Evolutionary conservation across 169 alveolate genomes (phyloP), one percentile per base, ranked within the genome.

Genomic region (Eimeria acervulina): DNA sequence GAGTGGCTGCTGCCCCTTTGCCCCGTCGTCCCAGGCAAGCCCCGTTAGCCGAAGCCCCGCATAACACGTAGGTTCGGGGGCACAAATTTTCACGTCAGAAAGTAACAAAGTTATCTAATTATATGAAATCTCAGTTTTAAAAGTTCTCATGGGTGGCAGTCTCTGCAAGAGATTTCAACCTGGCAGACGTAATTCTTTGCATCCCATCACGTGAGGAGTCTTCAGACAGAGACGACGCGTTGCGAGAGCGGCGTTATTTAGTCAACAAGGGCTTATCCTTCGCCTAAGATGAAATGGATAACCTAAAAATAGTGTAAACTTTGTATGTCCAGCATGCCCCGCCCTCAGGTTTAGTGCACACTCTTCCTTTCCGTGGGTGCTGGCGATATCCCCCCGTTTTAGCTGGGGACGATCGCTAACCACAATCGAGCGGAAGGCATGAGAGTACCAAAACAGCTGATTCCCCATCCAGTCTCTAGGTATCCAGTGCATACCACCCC

Each of bases 11-110:
- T 51, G 84, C 55, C 92, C 76, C 92, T 33, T 47, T 84, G 51
- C 47, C 92, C 61, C 92, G 92, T 84, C 78, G 92, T 84, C 92
- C 76, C 78, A 74, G 55, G 47, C 92, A 83, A 84, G 92, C 92
- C 92, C 92, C 92, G 33, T 47, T 2, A 6, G 66, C 28, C n/a
- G 63, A 44, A 80, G 90, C 90, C 70, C 90, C 90, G 84, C 76
- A 66, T 7, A 12, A 23, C 42, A 2, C 42, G 42, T 59, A 13
- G 70, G 10, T 61, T 23, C 12, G 0, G 6, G 7, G 2, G 33
- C 1, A 10, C 6, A 23, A 23, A 61, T 21, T 61, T 23, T 33
- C 15, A 2, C 2, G 10, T 26, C 70, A 61, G 10, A 21, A 2
- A 2, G 70, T 61, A 5, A 31, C 7, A 33, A 70, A 70, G 26